Base-by-base conservation (phyloP, 169 alveolate genomes). In the Cryptosporidium sp. region DNA sequence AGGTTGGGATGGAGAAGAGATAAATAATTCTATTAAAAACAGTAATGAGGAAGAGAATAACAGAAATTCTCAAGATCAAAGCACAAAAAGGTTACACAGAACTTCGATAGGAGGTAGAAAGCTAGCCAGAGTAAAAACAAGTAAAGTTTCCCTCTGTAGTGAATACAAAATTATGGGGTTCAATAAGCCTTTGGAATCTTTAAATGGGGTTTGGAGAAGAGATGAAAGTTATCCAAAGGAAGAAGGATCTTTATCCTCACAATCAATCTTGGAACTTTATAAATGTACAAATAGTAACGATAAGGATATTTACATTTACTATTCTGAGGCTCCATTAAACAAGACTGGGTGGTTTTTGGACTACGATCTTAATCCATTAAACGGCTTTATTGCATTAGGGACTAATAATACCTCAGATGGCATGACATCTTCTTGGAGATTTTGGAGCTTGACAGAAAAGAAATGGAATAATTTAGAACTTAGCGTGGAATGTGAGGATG, bases 331-430 rank as follows among this genome's bases (percentile, higher is more conserved):
- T 41, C 80, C 89, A 23, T 26, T 80, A 29, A 80, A 80, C 35
- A 80, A 59, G 43, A 80, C 89, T 16, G 89, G 89, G 14, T 80
- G 89, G 89, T 80, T 80, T 65, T 59, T 80, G 35, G 89, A 80
- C 33, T 80, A 80, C 37, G 89, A 80, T 37, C 59, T 80, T 9
- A 39, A 59, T 45, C 89, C 89, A n/a, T 31, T 80, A 12, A 80
- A 80, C 45, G 89, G 89, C 18, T 80, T 80, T 26, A 80, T 80
- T 29, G 89, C 89, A 39, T 59, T 80, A 26, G 89, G 89, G n/a
- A 8, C 52, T 23, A 65, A 65, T 59, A 18, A 26, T 14, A 62
- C 75, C n/a, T 23, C 29, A n/a, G 69, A 39, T 62, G 48, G 50
- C 1, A 26, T 65, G 10, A 59, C 58, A 10, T 23, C 45, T 45